Evolutionary conservation across 768 basidiomycete genomes (phyloP), one percentile per base, ranked within the genome.

Genomic region (Lactarius trivialis): DNA sequence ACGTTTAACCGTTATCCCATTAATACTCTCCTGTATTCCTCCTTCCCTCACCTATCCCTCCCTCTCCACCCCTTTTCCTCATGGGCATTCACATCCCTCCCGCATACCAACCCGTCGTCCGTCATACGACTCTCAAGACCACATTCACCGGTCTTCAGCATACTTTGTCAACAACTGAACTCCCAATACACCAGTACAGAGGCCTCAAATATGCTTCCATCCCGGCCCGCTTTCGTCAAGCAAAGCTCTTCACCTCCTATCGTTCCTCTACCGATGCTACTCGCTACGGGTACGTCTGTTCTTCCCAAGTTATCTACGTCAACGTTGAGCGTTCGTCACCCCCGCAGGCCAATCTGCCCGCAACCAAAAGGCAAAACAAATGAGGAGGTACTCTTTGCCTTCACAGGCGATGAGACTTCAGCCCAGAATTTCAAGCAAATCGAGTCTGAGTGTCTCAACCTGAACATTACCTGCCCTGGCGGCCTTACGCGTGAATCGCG

Each of bases 171-270:
- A 80, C 84, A 0, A 71, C 76, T 28, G 80, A 81, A 53, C 70
- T 75, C 0, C 79, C 77, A 14, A 77, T 91, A 64, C 83, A 86
- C 68, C 89, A 90, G 69, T 91, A 83, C 68, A 81, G 83, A 24
- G 89, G 89, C 41, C 85, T 91, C 69, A 89, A 88, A 75, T 91
- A 90, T 67, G 89, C 86, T 26, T 77, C 77, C 24, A 78, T 90
- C 15, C 86, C 87, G 28, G 84, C 82, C 39, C 85, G 89, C 53
- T 91, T 91, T 70, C 83, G 88, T 57, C 88, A 87, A 73, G 90
- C 89, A 1, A 78, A 76, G 61, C 76, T 90, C 33, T 81, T 75
- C 68, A 79, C 80, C 11, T 73, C 79, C 5, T 88, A 88, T 67
- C 81, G 83, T 30, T 71, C 78, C 9, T 71, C 77, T 49, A 83